Evolutionary conservation across 768 basidiomycete genomes (phyloP).

Genomic region (Tricholoma sp.): DNA sequence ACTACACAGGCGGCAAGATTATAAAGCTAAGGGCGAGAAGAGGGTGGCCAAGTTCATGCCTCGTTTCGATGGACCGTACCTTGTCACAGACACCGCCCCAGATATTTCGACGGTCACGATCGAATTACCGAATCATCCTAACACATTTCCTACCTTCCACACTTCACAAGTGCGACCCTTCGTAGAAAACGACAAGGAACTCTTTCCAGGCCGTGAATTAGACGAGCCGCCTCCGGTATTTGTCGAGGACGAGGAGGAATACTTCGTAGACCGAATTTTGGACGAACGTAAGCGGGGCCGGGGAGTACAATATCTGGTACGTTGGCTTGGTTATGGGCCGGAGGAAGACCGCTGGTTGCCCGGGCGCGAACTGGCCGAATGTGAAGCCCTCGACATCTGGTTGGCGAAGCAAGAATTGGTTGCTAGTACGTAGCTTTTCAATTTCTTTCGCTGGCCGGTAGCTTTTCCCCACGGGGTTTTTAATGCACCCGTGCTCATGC

Average conservation of each 20-base stretch:
- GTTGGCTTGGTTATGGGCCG: conserved; percentile 13
- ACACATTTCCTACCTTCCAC: conserved; percentile 5
- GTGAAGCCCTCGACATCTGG: conserved; percentile 14
- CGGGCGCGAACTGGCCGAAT: conserved; percentile 13
- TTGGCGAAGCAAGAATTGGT: not conserved
- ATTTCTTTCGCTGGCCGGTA: not conserved
- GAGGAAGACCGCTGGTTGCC: conserved; percentile 18
- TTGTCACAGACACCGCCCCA: not conserved
- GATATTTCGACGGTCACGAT: not conserved
- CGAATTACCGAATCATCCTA: not conserved
- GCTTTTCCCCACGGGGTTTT: too few species aligned
- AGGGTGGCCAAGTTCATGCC: conserved; percentile 15
- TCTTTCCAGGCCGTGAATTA: not conserved
- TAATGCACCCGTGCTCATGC: not conserved
- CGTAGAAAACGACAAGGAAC: not conserved
- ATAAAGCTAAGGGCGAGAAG: conserved; percentile 13
- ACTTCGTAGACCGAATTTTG: not conserved
- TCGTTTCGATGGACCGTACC: not conserved
- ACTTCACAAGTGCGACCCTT: not conserved
- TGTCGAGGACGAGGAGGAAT: not conserved
- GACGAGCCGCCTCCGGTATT: not conserved
- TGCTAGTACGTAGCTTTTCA: not conserved
- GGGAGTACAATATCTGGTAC: not conserved
- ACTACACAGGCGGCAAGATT: conserved; percentile 15
- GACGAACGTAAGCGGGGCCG: not conserved